Evolutionary conservation across 176 grass and related monocot genomes (phyloP), one percentile per base, ranked within the genome.

Genomic region (Eleusine indica): DNA sequence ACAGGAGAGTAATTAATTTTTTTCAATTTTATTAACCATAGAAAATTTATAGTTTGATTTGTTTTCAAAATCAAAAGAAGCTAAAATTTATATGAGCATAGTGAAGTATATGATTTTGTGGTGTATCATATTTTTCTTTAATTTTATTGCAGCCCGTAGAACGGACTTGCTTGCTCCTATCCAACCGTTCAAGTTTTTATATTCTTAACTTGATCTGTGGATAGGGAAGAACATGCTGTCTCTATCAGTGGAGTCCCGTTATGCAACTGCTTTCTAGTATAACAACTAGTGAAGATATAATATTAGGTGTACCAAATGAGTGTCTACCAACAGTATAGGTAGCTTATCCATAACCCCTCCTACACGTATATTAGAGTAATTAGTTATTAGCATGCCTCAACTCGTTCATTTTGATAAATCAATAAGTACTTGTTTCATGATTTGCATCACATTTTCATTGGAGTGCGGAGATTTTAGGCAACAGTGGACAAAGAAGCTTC

Each of bases 221-320:
- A 42, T 70, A 70, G 52, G 72, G 67, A 51, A 43, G 53, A 60
- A 51, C 72, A 70, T 83, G 75, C 0, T 58, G 61, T 90, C 73
- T 64, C 84, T 80, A 43, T 87, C 88, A 83, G 32, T 54, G 62
- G 75, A 90, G 84, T 80, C 80, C 75, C 75, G 43, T 79, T 87
- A 62, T 90, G 62, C 84, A 90, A 87, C 84, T 90, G 79, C 88
- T 90, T 83, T 83, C 84, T 21, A 62, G 80, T 74, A 76, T 89
- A 80, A 81, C 81, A 66, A 77, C 30, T 83, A 38, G 53, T 64
- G 84, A 38, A 79, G 74, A 63, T 18, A 87, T 46, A 87, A 79
- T 56, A 87, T 74, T 87, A 86, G 84, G 80, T 75, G 80, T 57
- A 90, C 80, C 80, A 87, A 86, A 86, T 79, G 52, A 67, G 79